phyloP scores from a whole-genome alignment of 768 basidiomycete genomes.

The Suillus americanus region DNA sequence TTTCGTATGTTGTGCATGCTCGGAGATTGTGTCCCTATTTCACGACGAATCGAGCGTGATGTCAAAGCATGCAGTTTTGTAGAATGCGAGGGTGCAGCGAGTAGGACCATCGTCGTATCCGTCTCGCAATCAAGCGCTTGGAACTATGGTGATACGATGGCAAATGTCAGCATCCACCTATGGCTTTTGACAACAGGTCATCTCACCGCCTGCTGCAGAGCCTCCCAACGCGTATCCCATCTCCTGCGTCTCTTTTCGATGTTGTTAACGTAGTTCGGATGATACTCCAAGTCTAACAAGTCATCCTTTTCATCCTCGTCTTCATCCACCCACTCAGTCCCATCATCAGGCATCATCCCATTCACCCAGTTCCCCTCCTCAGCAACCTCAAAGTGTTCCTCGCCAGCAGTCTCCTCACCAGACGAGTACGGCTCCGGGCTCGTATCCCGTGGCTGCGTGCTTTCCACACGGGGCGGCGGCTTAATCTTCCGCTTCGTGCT shows the following conservation, averaged over 20 bases:
- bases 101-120: slow-evolving; percentile 71
- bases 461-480: slow-evolving; percentile 77
- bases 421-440: slow-evolving; percentile 75
- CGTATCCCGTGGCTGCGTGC: slow-evolving; percentile 80
- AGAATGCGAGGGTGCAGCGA: slow-evolving; percentile 75
- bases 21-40: slow-evolving; percentile 46
- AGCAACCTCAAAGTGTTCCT: slow-evolving; percentile 42
- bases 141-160: slow-evolving; percentile 48
- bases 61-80: slow-evolving; percentile 62
- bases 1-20: slow-evolving; percentile 53
- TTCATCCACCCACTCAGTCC: slow-evolving; percentile 75
- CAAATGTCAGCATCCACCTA: slow-evolving; percentile 3
- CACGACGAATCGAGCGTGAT: slow-evolving; percentile 69
- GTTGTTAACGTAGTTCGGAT: slow-evolving; percentile 67
- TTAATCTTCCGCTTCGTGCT: slow-evolving; percentile 40
- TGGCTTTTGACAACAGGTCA: background rate
- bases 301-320: slow-evolving; percentile 70
- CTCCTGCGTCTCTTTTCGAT: slow-evolving; percentile 65
- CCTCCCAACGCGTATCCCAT: slow-evolving; percentile 79
- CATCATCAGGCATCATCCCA: slow-evolving; percentile 37
- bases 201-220: slow-evolving; percentile 67
- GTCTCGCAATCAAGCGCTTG: slow-evolving; percentile 78
- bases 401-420: slow-evolving; percentile 80
- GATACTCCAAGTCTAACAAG: slow-evolving; percentile 72
- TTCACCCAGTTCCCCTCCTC: slow-evolving; percentile 41